Evolutionary conservation across 805 yeast genomes (phyloP), one percentile per base, ranked within the genome.

Genomic region (Candida yuanshanica): DNA sequence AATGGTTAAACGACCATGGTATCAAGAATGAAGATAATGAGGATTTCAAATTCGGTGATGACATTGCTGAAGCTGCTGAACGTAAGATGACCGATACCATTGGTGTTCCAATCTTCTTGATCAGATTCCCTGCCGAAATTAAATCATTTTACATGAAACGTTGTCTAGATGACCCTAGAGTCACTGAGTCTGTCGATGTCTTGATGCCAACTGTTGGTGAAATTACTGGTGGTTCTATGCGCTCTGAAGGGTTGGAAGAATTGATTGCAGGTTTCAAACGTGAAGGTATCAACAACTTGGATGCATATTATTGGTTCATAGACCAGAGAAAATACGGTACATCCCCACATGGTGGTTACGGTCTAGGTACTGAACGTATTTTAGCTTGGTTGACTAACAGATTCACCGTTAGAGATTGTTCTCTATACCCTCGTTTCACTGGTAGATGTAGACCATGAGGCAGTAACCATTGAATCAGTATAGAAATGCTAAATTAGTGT

Each of bases 151-250:
- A 93, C 83, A 93, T 93, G 99, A 80, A 84, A 70, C 87, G 81
- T 65, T 87, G 95, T 66, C 60, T 64, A 7, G 96, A 88, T 57
- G 98, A 91, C 60, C 83, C 82, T 45, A 77, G 96, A 59, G 97
- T 93, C 57, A 93, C 99, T 42, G 99, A 95, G 69, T 86, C 96
- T 38, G 99, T 93, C 35, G 99, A 93, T 66, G 96, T 93, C 27
- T 75, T 93, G 62, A 90, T 93, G 96, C 99, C 99, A 56, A 91
- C 87, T 55, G 99, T 93, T 44, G 99, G 99, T 63, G 99, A 93
- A 70, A 84, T 93, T 58, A 87, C 95, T 35, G 99, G 99, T 65
- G 99, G 99, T 45, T 91, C 98, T 36, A 93, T 93, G 99, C 90
- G 99, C 77, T 89, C 88, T 51, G 79, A 75, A 48, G 78, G 79